A percentile compares a stretch with the other conserved stretches of the same genome.
These are phyloP conservation scores for Verticillium tricorpus DNA, from an alignment of 2,329 filamentous ascomycete genomes.

Conservation along the genomic window DNA sequence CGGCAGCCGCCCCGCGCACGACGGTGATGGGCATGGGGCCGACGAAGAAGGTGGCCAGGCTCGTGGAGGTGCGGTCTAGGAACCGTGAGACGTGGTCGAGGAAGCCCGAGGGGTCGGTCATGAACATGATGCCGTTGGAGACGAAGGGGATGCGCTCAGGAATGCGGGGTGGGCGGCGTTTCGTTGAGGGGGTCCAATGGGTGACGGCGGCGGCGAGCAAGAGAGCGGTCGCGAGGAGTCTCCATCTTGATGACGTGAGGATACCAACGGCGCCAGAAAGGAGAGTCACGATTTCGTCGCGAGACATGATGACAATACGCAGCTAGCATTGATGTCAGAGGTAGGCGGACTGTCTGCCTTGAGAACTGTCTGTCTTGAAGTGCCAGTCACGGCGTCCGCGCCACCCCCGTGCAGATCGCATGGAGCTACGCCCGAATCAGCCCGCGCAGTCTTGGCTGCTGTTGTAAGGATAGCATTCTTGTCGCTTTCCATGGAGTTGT, in stretches of 20 bases:
- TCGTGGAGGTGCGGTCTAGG: background rate
- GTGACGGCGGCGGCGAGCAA: background rate
- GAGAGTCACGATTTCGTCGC: no score
- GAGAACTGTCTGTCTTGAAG: no score
- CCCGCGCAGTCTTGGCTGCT: background rate
- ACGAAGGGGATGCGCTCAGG: slow-evolving; percentile 14
- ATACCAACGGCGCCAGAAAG: no score
- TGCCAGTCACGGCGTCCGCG: no score
- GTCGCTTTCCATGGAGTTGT: background rate
- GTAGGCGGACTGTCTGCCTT: no score
- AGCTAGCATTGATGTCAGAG: no score
- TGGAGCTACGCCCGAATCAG: background rate
- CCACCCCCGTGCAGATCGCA: background rate
- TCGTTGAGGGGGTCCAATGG: background rate
- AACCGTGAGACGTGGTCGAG: slow-evolving; percentile 8
- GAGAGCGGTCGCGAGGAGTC: background rate
- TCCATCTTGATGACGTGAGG: background rate
- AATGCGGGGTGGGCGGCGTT: slow-evolving; percentile 1
- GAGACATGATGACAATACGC: no score
- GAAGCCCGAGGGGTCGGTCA: slow-evolving; percentile 9
- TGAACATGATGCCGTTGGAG: slow-evolving; percentile 13
- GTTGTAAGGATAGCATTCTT: no score
- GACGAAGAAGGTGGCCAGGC: slow-evolving; percentile 10
- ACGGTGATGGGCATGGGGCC: slow-evolving; percentile 12
- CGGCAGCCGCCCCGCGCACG: slow-evolving; percentile 9